Base-by-base conservation (phyloP, 2,329 filamentous ascomycete species). In the Neofusicoccum parvum region DNA sequence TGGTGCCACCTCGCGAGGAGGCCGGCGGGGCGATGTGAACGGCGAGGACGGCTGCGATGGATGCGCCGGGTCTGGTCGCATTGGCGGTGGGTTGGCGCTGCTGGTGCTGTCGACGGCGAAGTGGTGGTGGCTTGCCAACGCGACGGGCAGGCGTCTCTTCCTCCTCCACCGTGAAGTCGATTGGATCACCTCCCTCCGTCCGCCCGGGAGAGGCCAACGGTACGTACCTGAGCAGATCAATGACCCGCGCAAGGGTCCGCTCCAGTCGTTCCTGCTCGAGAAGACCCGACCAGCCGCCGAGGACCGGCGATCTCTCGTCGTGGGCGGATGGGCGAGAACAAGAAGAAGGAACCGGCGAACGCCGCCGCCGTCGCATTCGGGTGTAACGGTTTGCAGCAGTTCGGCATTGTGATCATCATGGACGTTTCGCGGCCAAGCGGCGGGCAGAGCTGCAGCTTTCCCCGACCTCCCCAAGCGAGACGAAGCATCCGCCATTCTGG, bases 191-290 rank as follows among this genome's bases (percentile, higher is more conserved):
- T 32, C 27, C 4, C 27, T 32, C 27, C 27, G 27, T 5, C 27
- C 5, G 27, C 27, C 27, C 27, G 27, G 27, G 27, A 32, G 27
- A 32, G 1, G 6, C 27, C 27, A 23, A n/a, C 53, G 37, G 37
- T 45, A 58, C 37, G 54, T 59, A 32, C 54, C 54, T 59, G 54
- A 20, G 54, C 27, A 45, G 54, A 59, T 59, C 54, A 45, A 43
- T 45, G 54, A 59, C 46, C 54, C 41, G 39, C 54, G 41, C 39
- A 46, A 46, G 54, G 54, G 54, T 59, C 51, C 27, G 11, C 11
- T 14, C 32, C n/a, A 15, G 20, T 14, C 15, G 20, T 12, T n/a
- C 37, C 5, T 6, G 12, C 20, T 34, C 20, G 7, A 51, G 17
- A 49, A 49, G 23, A 7, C 46, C 46, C 20, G 46, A 53, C 32